Evolutionary conservation across 2,329 filamentous ascomycete genomes (phyloP).

Genomic region (Madurella fahalii): DNA sequence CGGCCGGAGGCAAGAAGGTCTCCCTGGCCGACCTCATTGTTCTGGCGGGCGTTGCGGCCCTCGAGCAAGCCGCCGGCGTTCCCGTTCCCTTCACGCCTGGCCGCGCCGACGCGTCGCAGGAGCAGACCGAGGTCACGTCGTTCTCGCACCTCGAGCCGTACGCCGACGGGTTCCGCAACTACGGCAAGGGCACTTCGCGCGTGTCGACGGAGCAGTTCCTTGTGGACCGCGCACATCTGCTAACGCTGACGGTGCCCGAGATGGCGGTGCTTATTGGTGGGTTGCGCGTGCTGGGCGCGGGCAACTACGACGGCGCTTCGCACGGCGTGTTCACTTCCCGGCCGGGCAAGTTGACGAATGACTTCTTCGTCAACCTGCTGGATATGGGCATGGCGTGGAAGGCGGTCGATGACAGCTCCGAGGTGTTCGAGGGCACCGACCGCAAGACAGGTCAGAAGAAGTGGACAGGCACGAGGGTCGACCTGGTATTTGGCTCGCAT

Average conservation of each 20-base stretch:
- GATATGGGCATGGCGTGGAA: constrained; percentile 65
- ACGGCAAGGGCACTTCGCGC: constrained; percentile 57
- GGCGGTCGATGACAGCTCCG: constrained; percentile 41
- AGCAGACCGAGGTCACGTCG: constrained; percentile 65
- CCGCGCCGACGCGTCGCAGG: constrained; percentile 65
- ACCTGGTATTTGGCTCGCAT: constrained; percentile 69
- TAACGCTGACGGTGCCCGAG: constrained; percentile 68
- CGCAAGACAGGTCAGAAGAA: constrained; percentile 64
- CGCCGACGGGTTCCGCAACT: constrained; percentile 78
- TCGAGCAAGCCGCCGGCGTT: constrained; percentile 65
- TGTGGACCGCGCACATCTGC: constrained; percentile 66
- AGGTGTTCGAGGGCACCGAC: constrained; percentile 61
- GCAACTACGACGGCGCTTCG: constrained; percentile 65
- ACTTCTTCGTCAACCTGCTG: constrained; percentile 78
- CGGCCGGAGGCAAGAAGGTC: constrained; percentile 61
- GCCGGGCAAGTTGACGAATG: constrained; percentile 68
- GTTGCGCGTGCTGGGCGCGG: constrained; percentile 60
- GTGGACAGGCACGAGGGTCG: constrained; percentile 65
- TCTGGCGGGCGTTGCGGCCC: constrained; percentile 63
- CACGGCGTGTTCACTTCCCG: constrained; percentile 65
- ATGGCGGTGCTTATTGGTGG: constrained; percentile 68
- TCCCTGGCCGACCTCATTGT: constrained; percentile 78
- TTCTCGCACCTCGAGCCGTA: constrained; percentile 63
- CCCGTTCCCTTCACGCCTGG: constrained; percentile 69
- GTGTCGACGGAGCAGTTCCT: constrained; percentile 65